Evolutionary conservation across 2,329 filamentous ascomycete species (phyloP).

Genomic region (Verticillium nubilum): DNA sequence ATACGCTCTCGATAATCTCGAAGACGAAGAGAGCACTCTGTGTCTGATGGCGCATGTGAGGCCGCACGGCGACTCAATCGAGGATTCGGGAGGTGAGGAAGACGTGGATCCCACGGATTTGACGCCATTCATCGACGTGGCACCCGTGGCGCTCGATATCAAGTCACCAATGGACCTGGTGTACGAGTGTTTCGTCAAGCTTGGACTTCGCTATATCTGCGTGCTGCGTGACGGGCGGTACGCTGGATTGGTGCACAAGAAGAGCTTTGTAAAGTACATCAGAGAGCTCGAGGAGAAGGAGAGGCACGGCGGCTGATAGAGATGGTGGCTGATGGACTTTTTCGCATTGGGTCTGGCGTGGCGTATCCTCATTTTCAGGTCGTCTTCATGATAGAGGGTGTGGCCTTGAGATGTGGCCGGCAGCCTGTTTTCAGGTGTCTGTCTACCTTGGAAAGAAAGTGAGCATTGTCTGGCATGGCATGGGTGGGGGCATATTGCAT

Average conservation of each 20-base stretch:
- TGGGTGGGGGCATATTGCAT: neutral
- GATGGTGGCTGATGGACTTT: neutral
- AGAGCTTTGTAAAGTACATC: conserved; percentile 92
- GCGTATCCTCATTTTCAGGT: neutral
- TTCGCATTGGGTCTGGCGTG: neutral
- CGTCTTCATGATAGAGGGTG: neutral
- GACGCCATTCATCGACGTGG: conserved; percentile 84
- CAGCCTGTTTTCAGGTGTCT: neutral
- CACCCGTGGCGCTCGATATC: conserved; percentile 83
- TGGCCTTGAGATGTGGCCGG: neutral
- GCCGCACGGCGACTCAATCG: conserved; percentile 40
- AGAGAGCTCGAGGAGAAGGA: conserved; percentile 52
- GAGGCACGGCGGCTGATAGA: neutral
- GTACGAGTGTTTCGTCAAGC: conserved; percentile 93
- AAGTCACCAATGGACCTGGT: conserved; percentile 89
- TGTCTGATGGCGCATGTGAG: conserved; percentile 76
- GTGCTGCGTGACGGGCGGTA: conserved; percentile 80
- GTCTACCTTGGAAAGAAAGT: neutral
- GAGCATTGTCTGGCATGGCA: neutral
- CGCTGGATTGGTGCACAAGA: conserved; percentile 91
- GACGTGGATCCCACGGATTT: conserved; percentile 72
- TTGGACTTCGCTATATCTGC: conserved; percentile 89
- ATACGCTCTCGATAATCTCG: conserved; percentile 80
- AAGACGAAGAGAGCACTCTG: conserved; percentile 64
- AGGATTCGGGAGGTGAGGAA: conserved; percentile 56